Conservation (phyloP, 495 filamentous ascomycete species). For the Opeltia flavorubescens region DNA sequence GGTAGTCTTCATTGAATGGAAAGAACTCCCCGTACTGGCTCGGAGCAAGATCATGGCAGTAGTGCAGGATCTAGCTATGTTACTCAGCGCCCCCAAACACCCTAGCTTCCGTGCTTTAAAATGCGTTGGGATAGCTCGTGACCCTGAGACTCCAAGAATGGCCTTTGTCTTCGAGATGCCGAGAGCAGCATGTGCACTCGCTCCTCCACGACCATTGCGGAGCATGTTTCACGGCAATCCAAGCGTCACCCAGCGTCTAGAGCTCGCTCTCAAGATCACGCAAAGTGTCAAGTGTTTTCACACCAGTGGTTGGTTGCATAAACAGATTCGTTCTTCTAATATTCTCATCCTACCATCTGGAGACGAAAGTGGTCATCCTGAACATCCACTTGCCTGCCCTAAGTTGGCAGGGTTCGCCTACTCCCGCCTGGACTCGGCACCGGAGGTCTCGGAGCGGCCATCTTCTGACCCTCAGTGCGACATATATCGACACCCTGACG, state of each 20-base stretch:
- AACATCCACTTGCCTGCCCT: neutral
- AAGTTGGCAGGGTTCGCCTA: conserved; percentile 6
- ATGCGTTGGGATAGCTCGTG: neutral
- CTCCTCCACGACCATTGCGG: neutral
- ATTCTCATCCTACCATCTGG: conserved; percentile 1
- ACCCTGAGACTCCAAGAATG: neutral
- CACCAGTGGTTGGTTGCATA: conserved; percentile 13
- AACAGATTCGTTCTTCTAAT: conserved; percentile 10
- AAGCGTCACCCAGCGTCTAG: conserved; percentile 4
- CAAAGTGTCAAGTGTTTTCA: conserved; percentile 9
- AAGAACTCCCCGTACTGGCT: neutral
- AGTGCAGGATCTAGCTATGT: neutral
- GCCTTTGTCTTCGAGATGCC: conserved; percentile 3
- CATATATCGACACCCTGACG: conserved; percentile 13
- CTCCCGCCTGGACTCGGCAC: conserved; percentile 4
- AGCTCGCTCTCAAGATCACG: conserved; percentile 3
- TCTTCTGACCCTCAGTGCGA: conserved; percentile 6
- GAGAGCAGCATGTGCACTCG: neutral
- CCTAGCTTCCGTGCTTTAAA: neutral
- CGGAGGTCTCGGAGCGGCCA: conserved; percentile 5
- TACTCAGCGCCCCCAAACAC: neutral
- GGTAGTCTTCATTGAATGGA: conserved; percentile 6
- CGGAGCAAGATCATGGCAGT: conserved; percentile 1
- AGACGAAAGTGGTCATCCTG: neutral
- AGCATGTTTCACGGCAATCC: neutral